Evolutionary conservation across 78 protist species (phyloP), one percentile per base, ranked within the genome.

Genomic region (Dictyostelium brefeldianum): DNA sequence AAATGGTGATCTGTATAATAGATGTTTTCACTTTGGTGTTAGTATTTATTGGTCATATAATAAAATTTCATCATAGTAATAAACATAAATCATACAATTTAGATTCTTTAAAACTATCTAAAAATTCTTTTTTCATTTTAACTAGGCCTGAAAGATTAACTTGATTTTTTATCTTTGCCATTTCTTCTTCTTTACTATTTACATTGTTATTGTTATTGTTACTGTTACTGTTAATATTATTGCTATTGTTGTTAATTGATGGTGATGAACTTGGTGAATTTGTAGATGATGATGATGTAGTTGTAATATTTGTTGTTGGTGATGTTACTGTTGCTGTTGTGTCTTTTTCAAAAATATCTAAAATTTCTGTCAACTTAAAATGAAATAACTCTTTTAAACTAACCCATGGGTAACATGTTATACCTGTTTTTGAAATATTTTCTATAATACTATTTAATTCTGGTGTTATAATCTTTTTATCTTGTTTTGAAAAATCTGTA

Each of bases 91-190:
- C 81, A 31, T 83, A 83, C 84, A 62, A 75, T 77, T 64, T 87
- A 18, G 43, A 87, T 43, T 77, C 93, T 46, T 54, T 77, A 59
- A 87, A 77, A 48, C 50, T 80, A 65, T 50, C 47, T 14, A 59
- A 69, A 53, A 87, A 77, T 64, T 87, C 83, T 31, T 59, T 43
- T 50, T 78, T 74, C 69, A 77, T 77, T 70, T 78, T 53, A 1
- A 84, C 29, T 29, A 84, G 47, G 57, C 83, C 82, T 14, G 92
- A 84, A 10, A 20, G 54, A 65, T 84, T 84, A 18, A 84, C 29
- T 74, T 84, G 92, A 75, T 84, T 84, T 82, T 84, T 84, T 48
- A 84, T 74, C 48, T 84, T 84, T 56, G 41, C n/a, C 92, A 84
- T 84, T 36, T 84, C 92, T 11, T 84, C 92, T 74, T 84, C 92